phyloP scores from a whole-genome alignment of 495 filamentous ascomycete genomes.

The Xylaria palmicola region DNA sequence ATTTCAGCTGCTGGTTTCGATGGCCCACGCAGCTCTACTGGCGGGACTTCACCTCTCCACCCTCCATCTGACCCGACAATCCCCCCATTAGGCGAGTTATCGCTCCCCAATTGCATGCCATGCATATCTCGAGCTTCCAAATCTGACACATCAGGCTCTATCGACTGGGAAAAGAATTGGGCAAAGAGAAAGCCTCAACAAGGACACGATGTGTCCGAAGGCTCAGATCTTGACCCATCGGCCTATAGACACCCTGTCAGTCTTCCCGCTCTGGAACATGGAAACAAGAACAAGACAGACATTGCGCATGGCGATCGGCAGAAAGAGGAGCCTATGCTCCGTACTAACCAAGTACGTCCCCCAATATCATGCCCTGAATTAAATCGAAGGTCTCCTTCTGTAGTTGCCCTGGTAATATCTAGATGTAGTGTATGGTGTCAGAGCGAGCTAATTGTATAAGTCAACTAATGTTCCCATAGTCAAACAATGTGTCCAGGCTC shows the following conservation, averaged over 20 bases:
- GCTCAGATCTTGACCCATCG: slow-evolving; percentile 4
- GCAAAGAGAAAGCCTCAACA: slow-evolving; percentile 24
- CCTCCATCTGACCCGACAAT: slow-evolving; percentile 2
- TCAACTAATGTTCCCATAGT: slow-evolving; percentile 11
- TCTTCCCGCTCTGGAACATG: neutral
- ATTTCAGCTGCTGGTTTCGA: slow-evolving; percentile 24
- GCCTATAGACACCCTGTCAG: neutral
- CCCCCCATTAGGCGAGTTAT: slow-evolving; percentile 6
- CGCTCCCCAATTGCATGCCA: slow-evolving; percentile 17
- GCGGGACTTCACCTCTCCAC: slow-evolving; percentile 19
- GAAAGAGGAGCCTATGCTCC: slow-evolving; percentile 8
- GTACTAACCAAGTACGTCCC: slow-evolving; percentile 7
- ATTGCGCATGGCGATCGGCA: neutral
- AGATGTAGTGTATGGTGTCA: neutral
- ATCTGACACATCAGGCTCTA: slow-evolving; percentile 22
- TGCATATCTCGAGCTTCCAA: slow-evolving; percentile 13
- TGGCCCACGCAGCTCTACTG: slow-evolving; percentile 27
- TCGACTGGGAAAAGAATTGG: slow-evolving; percentile 25
- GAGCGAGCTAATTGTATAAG: neutral
- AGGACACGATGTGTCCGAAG: slow-evolving; percentile 27
- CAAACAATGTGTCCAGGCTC: slow-evolving; percentile 3
- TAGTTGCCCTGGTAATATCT: neutral
- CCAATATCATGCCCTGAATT: slow-evolving; percentile 29
- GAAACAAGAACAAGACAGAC: neutral
- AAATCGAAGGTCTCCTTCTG: slow-evolving; percentile 15